Conservation (phyloP, 768 basidiomycete species). For the Coprinopsis sp. region DNA sequence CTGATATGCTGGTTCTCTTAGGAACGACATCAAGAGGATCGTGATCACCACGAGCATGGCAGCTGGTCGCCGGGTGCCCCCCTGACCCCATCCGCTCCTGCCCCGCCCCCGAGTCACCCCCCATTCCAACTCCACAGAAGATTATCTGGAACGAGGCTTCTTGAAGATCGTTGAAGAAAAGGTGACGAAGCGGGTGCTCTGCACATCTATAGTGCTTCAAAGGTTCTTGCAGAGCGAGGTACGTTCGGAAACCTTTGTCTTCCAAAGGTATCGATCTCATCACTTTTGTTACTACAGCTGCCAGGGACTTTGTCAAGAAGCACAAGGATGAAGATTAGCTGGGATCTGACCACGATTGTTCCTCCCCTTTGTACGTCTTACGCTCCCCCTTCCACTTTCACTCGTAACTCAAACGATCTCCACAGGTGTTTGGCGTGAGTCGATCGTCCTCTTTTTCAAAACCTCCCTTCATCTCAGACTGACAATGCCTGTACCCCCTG, state of each 20-base stretch:
- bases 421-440: constrained; percentile 31
- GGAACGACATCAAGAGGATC: no score
- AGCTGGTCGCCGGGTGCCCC: no score
- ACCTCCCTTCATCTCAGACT: not conserved
- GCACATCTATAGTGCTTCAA: constrained; percentile 57
- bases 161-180: constrained; percentile 38
- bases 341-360: constrained; percentile 51
- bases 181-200: constrained; percentile 37
- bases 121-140: constrained; percentile 45
- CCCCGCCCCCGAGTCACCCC: no score
- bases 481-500: constrained; percentile 29
- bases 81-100: no score
- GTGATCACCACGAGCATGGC: no score
- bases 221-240: constrained; percentile 63
- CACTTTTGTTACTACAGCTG: constrained; percentile 28
- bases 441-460: not conserved
- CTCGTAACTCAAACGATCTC: no score
- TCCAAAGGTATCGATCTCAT: not conserved
- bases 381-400: no score
- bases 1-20: no score
- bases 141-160: constrained; percentile 57
- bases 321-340: constrained; percentile 38
- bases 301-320: constrained; percentile 38
- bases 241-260: not conserved
- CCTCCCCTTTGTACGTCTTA: constrained; percentile 54